Evolutionary conservation across 1,139 yeast genomes (phyloP).

Genomic region (Spencermartinsiella ligniputridi): DNA sequence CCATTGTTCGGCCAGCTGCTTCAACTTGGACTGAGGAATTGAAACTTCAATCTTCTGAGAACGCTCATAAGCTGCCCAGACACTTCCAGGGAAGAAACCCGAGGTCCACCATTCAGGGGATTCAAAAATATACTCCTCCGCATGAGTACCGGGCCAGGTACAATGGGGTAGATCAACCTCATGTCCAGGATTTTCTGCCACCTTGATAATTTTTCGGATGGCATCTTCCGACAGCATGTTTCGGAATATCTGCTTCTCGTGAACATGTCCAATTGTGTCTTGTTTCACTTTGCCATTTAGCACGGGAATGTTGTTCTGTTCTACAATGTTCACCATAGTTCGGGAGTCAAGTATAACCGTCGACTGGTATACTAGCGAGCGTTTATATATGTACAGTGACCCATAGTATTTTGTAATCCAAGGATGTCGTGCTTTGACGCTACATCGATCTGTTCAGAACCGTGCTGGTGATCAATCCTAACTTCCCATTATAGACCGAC

Average conservation of each 20-base stretch:
- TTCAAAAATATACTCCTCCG: constrained; percentile 19
- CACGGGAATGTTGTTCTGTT: background rate
- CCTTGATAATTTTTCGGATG: constrained; percentile 7
- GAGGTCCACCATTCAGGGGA: constrained; percentile 30
- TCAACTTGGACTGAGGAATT: constrained; percentile 14
- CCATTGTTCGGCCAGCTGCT: constrained; percentile 27
- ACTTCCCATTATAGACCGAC: too few species aligned
- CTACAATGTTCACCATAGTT: background rate
- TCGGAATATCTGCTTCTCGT: constrained; percentile 1
- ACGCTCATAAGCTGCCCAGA: constrained; percentile 28
- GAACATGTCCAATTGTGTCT: constrained; percentile 1
- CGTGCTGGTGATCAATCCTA: too few species aligned
- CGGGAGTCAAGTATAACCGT: background rate
- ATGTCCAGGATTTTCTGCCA: constrained; percentile 8
- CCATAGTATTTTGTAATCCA: too few species aligned
- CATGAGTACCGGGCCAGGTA: constrained; percentile 10
- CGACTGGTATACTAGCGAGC: background rate
- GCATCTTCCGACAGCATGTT: constrained; percentile 5
- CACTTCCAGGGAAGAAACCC: constrained; percentile 32
- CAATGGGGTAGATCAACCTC: constrained; percentile 12
- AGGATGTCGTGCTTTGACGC: too few species aligned
- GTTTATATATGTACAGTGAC: background rate
- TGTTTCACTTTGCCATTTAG: constrained; percentile 1
- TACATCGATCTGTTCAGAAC: too few species aligned
- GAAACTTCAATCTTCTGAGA: constrained; percentile 14